Base-by-base conservation (phyloP, 305 asterid genomes). In the Stenogyne calaminthoides region DNA sequence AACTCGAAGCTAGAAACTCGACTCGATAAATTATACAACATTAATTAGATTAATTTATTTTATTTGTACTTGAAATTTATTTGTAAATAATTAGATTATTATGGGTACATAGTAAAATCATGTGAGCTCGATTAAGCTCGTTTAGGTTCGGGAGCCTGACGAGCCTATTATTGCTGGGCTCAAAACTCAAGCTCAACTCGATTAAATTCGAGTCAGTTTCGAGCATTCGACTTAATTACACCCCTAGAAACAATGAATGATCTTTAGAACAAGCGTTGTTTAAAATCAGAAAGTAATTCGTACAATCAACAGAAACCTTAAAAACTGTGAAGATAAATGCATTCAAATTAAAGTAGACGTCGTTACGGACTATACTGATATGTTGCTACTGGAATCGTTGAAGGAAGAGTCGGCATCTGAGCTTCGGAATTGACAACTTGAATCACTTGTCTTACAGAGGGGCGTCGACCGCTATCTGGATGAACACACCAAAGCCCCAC, bases 401-500 rank as follows among this genome's bases (percentile, higher is more conserved):
- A 47, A 68, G 72, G 72, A 2, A 67, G 72, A 1, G 4, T 20
- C 3, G 73, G 73, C 39, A 68, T 15, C 7, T 29, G 52, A 68
- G 10, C 49, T 34, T 68, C 51, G 4, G 22, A 51, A 5, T 3
- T 34, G 8, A 68, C 19, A 10, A 36, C 20, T 19, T 19, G 64
- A 22, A 67, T 1, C 20, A 67, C 49, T 18, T 67, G 72, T 25
- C 72, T 67, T 49, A 51, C 51, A 1, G 72, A 15, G 12, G 72
- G 62, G 3, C 72, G 61, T 36, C 7, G 51, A 1, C 14, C 6
- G 20, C 49, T 68, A 11, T 52, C 64, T 3, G 64, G 73, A 68
- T 68, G 73, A 10, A 68, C 64, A 36, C 64, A 68, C 73, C 73
- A 54, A 60, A 68, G 34, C 37, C 73, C 73, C 0, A 54, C 73